Evolutionary conservation across 2,329 filamentous ascomycete species (phyloP).

Genomic region (Stylonectria norvegica): DNA sequence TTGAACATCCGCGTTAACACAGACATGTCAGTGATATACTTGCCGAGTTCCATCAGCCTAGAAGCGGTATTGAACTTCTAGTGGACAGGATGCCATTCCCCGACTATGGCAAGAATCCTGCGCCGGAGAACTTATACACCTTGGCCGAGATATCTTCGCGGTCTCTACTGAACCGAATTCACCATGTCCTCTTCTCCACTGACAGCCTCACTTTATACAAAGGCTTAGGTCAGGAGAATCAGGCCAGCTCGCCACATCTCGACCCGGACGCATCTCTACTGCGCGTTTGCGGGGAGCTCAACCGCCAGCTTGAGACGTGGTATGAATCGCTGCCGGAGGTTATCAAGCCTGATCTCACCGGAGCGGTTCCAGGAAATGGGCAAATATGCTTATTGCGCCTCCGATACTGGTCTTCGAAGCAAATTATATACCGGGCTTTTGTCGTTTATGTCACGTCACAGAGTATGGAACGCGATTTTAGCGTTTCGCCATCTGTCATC

Average conservation of each 20-base stretch:
- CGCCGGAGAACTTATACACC: slow-evolving; percentile 14
- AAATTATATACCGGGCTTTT: slow-evolving; percentile 17
- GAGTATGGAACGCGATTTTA: neutral
- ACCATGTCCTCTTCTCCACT: slow-evolving; percentile 21
- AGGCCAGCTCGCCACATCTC: neutral
- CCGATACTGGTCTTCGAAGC: slow-evolving; percentile 20
- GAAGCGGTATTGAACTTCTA: slow-evolving; percentile 25
- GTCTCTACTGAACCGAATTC: slow-evolving; percentile 24
- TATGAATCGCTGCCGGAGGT: slow-evolving; percentile 20
- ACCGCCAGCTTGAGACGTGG: slow-evolving; percentile 24
- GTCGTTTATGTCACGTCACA: slow-evolving; percentile 14
- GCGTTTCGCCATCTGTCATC: neutral
- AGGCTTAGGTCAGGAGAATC: slow-evolving; percentile 1
- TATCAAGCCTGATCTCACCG: slow-evolving; percentile 22
- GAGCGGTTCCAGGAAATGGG: slow-evolving; percentile 5
- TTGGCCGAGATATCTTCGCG: slow-evolving; percentile 21
- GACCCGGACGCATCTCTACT: slow-evolving; percentile 14
- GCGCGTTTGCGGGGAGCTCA: slow-evolving; percentile 19
- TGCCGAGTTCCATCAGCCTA: slow-evolving; percentile 23
- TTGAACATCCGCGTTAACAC: no score
- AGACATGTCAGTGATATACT: slow-evolving; percentile 22
- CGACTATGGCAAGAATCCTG: slow-evolving; percentile 14
- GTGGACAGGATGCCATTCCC: slow-evolving; percentile 25
- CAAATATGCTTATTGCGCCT: slow-evolving; percentile 15
- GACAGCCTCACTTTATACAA: slow-evolving; percentile 16